Conservation (phyloP, 2,329 filamentous ascomycete species). For the Botrytis sinoallii region DNA sequence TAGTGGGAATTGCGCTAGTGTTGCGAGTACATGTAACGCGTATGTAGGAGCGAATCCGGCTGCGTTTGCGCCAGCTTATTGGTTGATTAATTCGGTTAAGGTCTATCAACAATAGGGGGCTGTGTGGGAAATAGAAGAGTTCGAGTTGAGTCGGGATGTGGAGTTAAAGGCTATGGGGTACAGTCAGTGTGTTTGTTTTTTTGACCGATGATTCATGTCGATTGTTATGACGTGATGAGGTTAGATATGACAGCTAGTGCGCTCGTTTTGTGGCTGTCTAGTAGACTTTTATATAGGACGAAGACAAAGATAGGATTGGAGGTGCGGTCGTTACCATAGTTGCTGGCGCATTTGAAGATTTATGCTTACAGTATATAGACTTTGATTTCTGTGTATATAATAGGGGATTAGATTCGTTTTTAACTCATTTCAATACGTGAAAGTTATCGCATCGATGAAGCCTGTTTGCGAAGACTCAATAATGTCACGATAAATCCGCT, state of each 20-base stretch:
- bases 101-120: slow-evolving; percentile 12
- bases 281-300: not conserved
- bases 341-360: not conserved
- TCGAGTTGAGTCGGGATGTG: not conserved
- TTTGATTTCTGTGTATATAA: not conserved
- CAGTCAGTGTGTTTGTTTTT: not conserved
- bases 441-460: not conserved
- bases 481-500: too few relatives aligned
- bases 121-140: not conserved
- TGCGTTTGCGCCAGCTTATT: not conserved
- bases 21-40: not conserved
- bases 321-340: not conserved
- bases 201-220: not conserved
- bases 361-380: not conserved
- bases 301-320: not conserved
- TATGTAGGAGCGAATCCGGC: slow-evolving; percentile 9
- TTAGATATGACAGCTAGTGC: not conserved
- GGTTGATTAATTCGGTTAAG: slow-evolving; percentile 7
- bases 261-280: not conserved
- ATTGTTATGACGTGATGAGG: not conserved
- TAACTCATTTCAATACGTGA: not conserved
- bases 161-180: not conserved
- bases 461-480: not conserved
- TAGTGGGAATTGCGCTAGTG: not conserved
- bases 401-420: not conserved